These are phyloP conservation scores for Tulasnella calospora DNA, from an alignment of 768 basidiomycete species.

Conservation along the genomic window DNA sequence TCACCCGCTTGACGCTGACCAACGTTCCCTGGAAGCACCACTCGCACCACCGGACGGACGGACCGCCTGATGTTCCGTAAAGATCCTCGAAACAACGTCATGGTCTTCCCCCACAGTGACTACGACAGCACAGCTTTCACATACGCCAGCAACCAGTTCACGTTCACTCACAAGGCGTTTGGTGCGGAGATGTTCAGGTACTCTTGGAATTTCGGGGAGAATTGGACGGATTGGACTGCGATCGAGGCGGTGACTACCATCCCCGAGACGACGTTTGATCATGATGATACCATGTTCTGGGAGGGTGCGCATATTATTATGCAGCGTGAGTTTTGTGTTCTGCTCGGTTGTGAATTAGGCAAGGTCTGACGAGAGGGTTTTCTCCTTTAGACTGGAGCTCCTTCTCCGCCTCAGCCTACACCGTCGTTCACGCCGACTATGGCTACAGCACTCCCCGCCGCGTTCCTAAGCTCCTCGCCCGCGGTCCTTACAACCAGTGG, in stretches of 20 bases:
- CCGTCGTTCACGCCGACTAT: constrained; percentile 73
- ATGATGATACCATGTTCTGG: constrained; percentile 56
- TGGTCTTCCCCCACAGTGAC: constrained; percentile 82
- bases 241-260: constrained; percentile 74
- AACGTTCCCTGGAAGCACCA: constrained; percentile 41
- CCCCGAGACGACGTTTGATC: constrained; percentile 51
- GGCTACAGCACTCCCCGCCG: constrained; percentile 60
- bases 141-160: constrained; percentile 58
- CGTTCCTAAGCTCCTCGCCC: constrained; percentile 79
- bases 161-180: constrained; percentile 72
- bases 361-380: not conserved
- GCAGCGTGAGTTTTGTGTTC: constrained; percentile 66
- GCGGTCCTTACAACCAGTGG: constrained; percentile 89
- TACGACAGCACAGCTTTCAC: constrained; percentile 52
- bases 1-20: constrained; percentile 65
- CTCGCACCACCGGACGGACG: constrained; percentile 41
- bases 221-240: constrained; percentile 72
- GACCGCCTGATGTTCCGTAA: constrained; percentile 82
- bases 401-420: constrained; percentile 53
- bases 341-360: constrained; percentile 33
- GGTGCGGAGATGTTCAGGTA: constrained; percentile 88
- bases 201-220: constrained; percentile 78
- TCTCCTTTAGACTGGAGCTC: constrained; percentile 66
- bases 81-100: constrained; percentile 65
- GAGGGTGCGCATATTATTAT: constrained; percentile 77